A percentile compares a stretch with the other conserved stretches of the same genome.
Evolutionary conservation across 768 basidiomycete genomes (phyloP).

Genomic region (Suillus plorans): DNA sequence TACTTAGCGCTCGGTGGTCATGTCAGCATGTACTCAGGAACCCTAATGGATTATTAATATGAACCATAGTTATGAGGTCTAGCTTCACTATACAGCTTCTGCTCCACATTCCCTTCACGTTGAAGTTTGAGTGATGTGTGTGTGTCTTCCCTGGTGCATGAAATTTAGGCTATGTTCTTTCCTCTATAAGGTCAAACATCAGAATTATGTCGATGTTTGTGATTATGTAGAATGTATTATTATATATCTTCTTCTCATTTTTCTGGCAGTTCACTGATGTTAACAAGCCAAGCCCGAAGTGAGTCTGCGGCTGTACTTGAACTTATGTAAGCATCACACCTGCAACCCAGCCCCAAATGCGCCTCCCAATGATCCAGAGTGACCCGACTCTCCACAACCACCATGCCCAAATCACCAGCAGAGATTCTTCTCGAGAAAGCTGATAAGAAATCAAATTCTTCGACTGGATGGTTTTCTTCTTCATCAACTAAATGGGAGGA

Average conservation of each 20-base stretch:
- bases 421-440: constrained; percentile 81
- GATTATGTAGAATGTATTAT: too few relatives aligned
- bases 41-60: background rate
- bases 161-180: too few relatives aligned
- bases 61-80: constrained; percentile 1
- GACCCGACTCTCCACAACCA: constrained; percentile 31
- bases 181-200: too few relatives aligned
- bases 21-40: background rate
- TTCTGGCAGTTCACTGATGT: too few relatives aligned
- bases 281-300: background rate
- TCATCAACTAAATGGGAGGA: constrained; percentile 86
- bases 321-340: constrained; percentile 2
- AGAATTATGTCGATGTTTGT: too few relatives aligned
- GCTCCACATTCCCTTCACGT: too few relatives aligned
- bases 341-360: background rate
- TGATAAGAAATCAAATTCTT: constrained; percentile 87
- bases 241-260: too few relatives aligned
- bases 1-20: background rate
- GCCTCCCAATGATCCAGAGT: constrained; percentile 10
- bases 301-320: background rate
- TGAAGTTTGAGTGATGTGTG: too few relatives aligned
- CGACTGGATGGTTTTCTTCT: constrained; percentile 87
- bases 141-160: too few relatives aligned
- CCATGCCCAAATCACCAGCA: constrained; percentile 77
- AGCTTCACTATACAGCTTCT: too few relatives aligned